Conservation (phyloP, 2,329 filamentous ascomycete species). For the Penicillium polonicum region DNA sequence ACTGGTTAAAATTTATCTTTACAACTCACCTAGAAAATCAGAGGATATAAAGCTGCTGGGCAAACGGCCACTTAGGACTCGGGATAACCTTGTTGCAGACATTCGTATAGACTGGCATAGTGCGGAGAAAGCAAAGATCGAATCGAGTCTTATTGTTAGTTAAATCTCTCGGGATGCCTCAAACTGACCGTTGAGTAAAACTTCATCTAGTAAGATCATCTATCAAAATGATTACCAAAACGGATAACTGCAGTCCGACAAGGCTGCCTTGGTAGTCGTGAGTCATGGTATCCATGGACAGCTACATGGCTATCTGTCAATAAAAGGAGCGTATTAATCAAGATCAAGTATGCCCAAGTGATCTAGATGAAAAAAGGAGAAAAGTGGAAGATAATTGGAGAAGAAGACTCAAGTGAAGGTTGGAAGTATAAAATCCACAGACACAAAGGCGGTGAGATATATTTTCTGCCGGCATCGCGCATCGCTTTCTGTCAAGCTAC, state of each 20-base stretch:
- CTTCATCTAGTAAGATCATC: background rate
- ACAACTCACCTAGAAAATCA: background rate
- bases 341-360: background rate
- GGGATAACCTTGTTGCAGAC: too few species aligned
- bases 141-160: background rate
- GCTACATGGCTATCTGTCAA: background rate
- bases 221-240: background rate
- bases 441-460: slow-evolving; percentile 2
- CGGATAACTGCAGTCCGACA: slow-evolving; percentile 5
- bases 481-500: slow-evolving; percentile 12
- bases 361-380: background rate
- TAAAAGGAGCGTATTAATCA: background rate
- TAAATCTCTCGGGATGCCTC: background rate
- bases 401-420: background rate
- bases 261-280: background rate
- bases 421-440: background rate
- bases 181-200: background rate
- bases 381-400: background rate
- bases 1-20: too few species aligned
- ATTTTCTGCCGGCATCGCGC: slow-evolving; percentile 10
- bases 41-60: background rate
- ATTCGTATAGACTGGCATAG: background rate
- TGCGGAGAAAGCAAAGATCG: background rate
- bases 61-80: background rate
- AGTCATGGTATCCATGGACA: background rate